Percentiles rank a stretch among this genome's conserved stretches.
Conservation (phyloP, 2,329 filamentous ascomycete species). For the Aureobasidium sp. region DNA sequence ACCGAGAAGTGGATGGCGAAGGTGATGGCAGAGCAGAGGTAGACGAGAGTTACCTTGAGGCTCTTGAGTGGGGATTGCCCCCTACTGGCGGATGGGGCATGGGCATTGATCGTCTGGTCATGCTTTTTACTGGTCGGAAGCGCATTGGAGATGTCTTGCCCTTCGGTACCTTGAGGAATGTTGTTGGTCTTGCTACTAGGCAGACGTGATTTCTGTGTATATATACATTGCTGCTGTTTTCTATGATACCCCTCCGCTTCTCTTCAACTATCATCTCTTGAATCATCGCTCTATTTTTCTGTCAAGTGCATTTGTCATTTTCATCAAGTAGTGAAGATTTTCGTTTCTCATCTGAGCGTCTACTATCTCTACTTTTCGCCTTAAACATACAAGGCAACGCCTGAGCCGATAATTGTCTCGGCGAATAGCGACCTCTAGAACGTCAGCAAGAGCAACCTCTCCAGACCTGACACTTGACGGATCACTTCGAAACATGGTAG, state of each 20-base stretch:
- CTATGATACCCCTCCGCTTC: constrained; percentile 7
- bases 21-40: constrained; percentile 43
- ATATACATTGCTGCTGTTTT: not conserved
- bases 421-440: not conserved
- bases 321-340: not conserved
- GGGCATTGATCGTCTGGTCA: constrained; percentile 81
- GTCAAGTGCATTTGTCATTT: not conserved
- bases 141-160: constrained; percentile 79
- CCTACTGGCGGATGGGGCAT: constrained; percentile 96
- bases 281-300: not conserved
- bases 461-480: not conserved
- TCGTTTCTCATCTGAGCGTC: not conserved
- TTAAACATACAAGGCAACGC: not conserved
- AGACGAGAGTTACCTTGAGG: constrained; percentile 78
- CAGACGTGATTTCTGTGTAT: not conserved
- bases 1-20: constrained; percentile 35
- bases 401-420: not conserved
- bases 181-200: constrained; percentile 33
- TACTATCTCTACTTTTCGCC: not conserved
- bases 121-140: constrained; percentile 74
- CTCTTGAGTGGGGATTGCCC: constrained; percentile 83
- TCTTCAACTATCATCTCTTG: not conserved
- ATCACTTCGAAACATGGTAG: constrained; percentile 1
- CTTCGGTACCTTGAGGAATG: constrained; percentile 73
- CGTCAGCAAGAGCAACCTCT: not conserved